Conservation (phyloP, 805 yeast species). For the Wickerhamiella siamensis region DNA sequence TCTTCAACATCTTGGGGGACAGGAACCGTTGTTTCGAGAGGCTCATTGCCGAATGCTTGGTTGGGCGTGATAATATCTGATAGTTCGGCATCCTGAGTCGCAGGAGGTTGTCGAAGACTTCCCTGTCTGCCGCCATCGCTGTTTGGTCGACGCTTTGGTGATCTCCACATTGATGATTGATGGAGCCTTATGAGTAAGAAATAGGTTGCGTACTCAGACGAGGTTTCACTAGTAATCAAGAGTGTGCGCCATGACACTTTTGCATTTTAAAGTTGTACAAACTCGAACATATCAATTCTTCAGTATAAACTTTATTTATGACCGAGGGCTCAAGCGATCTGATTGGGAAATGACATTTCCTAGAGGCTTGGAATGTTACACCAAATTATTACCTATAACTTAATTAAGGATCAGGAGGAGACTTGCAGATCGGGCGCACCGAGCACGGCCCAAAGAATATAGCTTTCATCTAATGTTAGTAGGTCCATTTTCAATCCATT, state of each 20-base stretch:
- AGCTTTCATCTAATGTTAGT: background rate
- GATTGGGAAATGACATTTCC: too few species aligned
- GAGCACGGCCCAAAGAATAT: background rate
- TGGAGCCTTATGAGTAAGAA: background rate
- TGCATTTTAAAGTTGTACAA: too few species aligned
- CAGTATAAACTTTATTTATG: too few species aligned
- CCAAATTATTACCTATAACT: too few species aligned
- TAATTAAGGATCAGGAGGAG: too few species aligned
- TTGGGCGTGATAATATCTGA: background rate
- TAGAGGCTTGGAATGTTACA: too few species aligned
- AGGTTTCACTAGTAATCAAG: too few species aligned
- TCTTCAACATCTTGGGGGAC: background rate
- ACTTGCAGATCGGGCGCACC: background rate
- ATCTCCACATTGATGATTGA: slow-evolving; percentile 1
- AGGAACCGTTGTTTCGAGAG: background rate
- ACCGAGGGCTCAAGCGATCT: too few species aligned
- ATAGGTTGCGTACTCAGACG: background rate
- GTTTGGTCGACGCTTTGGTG: background rate
- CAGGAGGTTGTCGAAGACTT: background rate
- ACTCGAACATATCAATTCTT: too few species aligned
- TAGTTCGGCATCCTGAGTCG: background rate
- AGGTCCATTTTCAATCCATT: too few species aligned
- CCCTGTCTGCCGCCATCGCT: background rate
- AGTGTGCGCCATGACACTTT: too few species aligned
- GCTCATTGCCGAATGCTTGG: background rate